phyloP scores from a whole-genome alignment of 108 stramenopile genomes.

The Cyclotella kingstonii region DNA sequence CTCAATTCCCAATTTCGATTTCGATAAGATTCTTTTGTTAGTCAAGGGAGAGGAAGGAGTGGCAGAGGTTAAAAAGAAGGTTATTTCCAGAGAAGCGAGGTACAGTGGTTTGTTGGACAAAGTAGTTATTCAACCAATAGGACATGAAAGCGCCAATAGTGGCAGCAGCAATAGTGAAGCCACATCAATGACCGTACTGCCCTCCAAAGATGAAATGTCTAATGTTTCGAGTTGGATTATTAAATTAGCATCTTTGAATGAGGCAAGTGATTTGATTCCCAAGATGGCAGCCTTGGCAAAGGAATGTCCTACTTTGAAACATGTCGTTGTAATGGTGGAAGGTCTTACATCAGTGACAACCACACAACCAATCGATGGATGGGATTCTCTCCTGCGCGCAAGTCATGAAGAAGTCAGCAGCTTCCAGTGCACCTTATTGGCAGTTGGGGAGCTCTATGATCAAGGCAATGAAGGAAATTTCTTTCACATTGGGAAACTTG shows the following conservation, averaged over 20 bases:
- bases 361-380: conserved; percentile 20
- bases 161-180: no score
- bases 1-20: conserved; percentile 50
- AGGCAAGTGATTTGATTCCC: conserved; percentile 10
- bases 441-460: conserved; percentile 60
- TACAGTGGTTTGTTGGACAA: conserved; percentile 88
- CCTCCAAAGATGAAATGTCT: conserved; percentile 50
- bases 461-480: conserved; percentile 51
- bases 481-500: conserved; percentile 41
- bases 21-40: conserved; percentile 76
- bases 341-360: conserved; percentile 36
- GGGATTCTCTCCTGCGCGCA: conserved; percentile 39
- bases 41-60: conserved; percentile 61
- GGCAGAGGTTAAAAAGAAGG: conserved; percentile 62
- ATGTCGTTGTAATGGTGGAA: conserved; percentile 64
- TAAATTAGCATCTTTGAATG: conserved; percentile 8
- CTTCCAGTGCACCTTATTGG: conserved; percentile 62
- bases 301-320: conserved; percentile 40
- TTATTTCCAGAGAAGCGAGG: conserved; percentile 70
- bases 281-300: conserved; percentile 41
- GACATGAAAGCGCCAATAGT: neutral
- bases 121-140: conserved; percentile 47
- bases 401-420: neutral
- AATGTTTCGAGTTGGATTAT: conserved; percentile 67
- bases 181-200: conserved; percentile 25